These are phyloP conservation scores for Aureobasidium sp. DNA, from an alignment of 2,329 filamentous ascomycete species.

Conservation along the genomic window DNA sequence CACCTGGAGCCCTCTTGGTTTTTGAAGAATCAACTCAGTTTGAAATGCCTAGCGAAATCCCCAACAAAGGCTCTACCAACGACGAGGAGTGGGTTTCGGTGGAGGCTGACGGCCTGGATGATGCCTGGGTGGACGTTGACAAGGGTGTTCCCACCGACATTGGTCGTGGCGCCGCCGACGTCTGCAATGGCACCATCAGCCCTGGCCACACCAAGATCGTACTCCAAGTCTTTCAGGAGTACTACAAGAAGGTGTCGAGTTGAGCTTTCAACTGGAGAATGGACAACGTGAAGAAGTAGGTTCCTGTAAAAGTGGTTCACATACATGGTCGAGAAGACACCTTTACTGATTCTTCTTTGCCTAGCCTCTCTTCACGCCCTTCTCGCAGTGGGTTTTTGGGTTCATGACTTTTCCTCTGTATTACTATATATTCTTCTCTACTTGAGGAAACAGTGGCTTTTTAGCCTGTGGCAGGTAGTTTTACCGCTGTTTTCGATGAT, in stretches of 20 bases:
- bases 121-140: neutral
- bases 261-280: neutral
- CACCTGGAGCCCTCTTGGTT: neutral
- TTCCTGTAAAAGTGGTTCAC: neutral
- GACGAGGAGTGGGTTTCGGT: neutral
- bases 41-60: neutral
- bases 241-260: neutral
- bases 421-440: neutral
- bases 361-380: neutral
- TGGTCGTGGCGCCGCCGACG: neutral
- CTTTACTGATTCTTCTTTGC: neutral
- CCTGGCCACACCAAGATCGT: neutral
- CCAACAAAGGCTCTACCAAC: neutral
- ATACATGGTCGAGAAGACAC: neutral
- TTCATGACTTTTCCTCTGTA: neutral
- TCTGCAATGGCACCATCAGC: neutral
- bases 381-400: neutral
- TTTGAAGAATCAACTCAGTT: neutral
- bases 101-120: neutral
- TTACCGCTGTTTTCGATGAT: neutral
- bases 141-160: neutral
- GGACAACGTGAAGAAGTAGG: neutral
- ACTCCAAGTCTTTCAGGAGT: neutral
- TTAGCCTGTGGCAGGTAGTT: neutral
- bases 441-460: neutral